These are phyloP conservation scores for Fusarium piperis DNA, from an alignment of 2,329 filamentous ascomycete species.

Conservation along the genomic window DNA sequence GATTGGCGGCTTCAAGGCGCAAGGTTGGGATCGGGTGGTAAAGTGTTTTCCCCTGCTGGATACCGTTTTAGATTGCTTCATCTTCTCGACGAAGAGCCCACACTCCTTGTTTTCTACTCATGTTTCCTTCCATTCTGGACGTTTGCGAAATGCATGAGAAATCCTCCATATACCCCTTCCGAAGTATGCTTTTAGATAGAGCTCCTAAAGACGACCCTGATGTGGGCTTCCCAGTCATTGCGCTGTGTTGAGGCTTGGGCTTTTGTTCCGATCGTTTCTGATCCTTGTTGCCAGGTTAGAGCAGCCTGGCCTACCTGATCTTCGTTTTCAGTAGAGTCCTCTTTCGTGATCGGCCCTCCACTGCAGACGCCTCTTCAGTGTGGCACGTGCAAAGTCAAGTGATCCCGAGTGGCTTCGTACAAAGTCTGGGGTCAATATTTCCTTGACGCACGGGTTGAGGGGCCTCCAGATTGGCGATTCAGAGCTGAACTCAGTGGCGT, in stretches of 20 bases:
- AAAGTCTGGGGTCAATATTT: conserved; percentile 26
- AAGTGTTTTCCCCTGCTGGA: conserved; percentile 16
- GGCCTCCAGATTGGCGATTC: conserved; percentile 38
- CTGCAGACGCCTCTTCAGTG: neutral
- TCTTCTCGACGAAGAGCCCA: conserved; percentile 48
- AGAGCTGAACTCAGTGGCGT: conserved; percentile 17
- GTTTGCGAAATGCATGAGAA: conserved; percentile 26
- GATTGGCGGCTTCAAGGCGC: conserved; percentile 1
- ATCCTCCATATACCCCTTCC: conserved; percentile 36
- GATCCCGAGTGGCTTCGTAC: conserved; percentile 29
- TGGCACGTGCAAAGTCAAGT: conserved; percentile 35
- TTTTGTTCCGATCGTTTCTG: neutral
- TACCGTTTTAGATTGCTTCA: conserved; percentile 45
- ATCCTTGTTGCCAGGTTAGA: neutral
- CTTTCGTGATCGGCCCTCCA: neutral
- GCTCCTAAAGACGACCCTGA: conserved; percentile 7
- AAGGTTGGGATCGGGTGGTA: conserved; percentile 6
- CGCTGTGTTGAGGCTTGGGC: neutral
- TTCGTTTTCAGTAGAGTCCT: neutral
- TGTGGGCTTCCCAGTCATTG: neutral
- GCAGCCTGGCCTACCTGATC: neutral
- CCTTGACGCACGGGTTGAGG: conserved; percentile 33
- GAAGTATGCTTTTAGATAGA: conserved; percentile 23
- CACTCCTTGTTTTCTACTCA: conserved; percentile 31
- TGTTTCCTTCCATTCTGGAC: conserved; percentile 7